Percentiles rank a stretch among this genome's conserved stretches.
These are phyloP conservation scores for Gossypium sturtianum DNA, from an alignment of 345 rosid species.

Conservation along the genomic window DNA sequence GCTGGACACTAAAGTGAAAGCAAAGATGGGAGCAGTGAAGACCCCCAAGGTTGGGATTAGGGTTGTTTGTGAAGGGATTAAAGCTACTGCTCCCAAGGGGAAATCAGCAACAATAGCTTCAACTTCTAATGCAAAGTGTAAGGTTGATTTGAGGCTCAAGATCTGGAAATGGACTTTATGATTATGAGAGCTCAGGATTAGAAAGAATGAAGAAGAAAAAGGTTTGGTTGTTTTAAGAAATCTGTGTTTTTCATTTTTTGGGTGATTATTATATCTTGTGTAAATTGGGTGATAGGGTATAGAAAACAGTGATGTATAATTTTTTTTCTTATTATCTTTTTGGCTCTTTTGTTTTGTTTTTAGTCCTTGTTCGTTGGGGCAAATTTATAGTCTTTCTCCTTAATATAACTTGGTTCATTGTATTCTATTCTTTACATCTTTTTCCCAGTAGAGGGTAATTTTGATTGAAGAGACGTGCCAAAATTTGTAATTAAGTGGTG, in stretches of 20 bases:
- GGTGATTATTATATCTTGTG: background rate
- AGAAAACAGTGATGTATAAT: background rate
- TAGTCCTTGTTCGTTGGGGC: background rate
- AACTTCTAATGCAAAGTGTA: constrained; percentile 54
- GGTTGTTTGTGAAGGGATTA: constrained; percentile 64
- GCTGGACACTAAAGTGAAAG: constrained; percentile 59
- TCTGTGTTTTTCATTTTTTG: constrained; percentile 9
- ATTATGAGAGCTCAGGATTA: background rate
- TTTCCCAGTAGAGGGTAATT: no score
- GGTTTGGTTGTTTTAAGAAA: constrained; percentile 1
- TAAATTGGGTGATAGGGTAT: constrained; percentile 12
- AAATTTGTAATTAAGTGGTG: no score
- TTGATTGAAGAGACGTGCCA: no score
- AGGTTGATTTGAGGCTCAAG: constrained; percentile 74
- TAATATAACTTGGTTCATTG: no score
- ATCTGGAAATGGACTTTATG: constrained; percentile 83
- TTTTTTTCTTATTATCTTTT: background rate
- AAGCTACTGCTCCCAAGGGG: constrained; percentile 49
- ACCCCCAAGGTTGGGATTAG: constrained; percentile 56
- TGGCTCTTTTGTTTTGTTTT: background rate
- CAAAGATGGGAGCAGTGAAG: constrained; percentile 58
- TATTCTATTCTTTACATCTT: no score
- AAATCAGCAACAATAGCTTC: constrained; percentile 48
- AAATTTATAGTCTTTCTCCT: no score
- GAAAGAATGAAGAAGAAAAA: background rate